These are phyloP conservation scores for Wickerhamomyces strasburgensis DNA, from an alignment of 805 yeast species.

Conservation along the genomic window DNA sequence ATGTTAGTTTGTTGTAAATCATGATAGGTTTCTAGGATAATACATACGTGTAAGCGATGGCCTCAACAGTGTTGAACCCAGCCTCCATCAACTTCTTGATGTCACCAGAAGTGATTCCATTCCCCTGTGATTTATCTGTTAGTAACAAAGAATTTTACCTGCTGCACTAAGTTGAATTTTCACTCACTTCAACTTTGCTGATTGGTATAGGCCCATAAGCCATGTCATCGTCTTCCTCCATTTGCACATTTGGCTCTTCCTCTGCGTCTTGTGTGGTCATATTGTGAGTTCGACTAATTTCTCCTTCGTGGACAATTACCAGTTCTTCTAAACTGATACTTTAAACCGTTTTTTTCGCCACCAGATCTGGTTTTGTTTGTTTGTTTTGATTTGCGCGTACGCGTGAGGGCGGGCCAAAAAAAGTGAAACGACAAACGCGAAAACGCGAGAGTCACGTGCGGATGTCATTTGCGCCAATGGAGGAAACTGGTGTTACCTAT, in stretches of 20 bases:
- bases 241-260: constrained; percentile 12
- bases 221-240: constrained; percentile 47
- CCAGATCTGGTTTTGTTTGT: constrained; percentile 6
- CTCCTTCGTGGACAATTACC: not conserved
- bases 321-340: no score
- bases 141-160: constrained; percentile 1
- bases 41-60: constrained; percentile 76
- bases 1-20: constrained; percentile 8
- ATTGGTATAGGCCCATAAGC: constrained; percentile 54
- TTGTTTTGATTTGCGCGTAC: constrained; percentile 12
- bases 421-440: no score
- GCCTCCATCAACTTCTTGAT: constrained; percentile 74
- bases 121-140: constrained; percentile 41
- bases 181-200: constrained; percentile 38
- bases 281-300: not conserved
- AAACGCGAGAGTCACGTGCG: constrained; percentile 11
- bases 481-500: no score
- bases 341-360: constrained; percentile 1
- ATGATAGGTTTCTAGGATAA: not conserved
- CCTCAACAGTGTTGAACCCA: constrained; percentile 86
- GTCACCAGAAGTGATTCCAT: constrained; percentile 80
- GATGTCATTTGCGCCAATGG: no score
- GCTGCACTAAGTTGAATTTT: no score
- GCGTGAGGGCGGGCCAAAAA: not conserved
- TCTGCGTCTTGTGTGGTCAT: constrained; percentile 13